Base-by-base conservation (phyloP, 2,329 filamentous ascomycete species). In the Diaporthe longicolla region DNA sequence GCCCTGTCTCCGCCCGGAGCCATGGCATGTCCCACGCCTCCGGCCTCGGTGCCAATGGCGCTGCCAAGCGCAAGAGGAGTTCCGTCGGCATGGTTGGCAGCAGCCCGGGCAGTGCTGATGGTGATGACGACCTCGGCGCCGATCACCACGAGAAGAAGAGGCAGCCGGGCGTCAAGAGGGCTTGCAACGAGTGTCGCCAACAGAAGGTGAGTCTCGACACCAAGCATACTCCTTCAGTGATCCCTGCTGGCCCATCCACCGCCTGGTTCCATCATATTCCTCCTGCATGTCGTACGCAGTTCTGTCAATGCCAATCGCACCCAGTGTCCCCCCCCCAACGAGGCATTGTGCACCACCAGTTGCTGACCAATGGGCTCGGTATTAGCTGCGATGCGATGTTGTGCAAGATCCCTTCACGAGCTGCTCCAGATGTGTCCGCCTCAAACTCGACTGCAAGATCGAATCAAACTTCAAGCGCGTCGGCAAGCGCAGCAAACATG, bases 391-490 rank as follows among this genome's bases (percentile, higher is more conserved):
- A 80, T 97, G 94, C 88, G 93, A 96, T 86, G 94, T 96, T 78
- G 87, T 94, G 78, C 93, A 95, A 83, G 93, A 94, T 37, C 93
- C 93, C 24, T 95, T 95, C 82, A 89, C 91, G 79, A 91, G 90
- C 79, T 97, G 94, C 85, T 92, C 92, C 71, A 89, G 94, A 73
- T 97, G 94, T 84, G 90, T 90, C 81, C 93, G 94, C 79, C 89
- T 95, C 80, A 94, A 93, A 83, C 91, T 96, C 75, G 90, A 92
- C 76, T 97, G 94, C 87, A 94, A 94, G 82, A 96, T 97, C 82
- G 93, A 96, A 82, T 94, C 93, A 79, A 95, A 95, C 83, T 96
- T 96, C 85, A 95, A 95, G 87, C 92, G 94, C 78, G 87, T 95
- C 24, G 83, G 94, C 76, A 97, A 97, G 86, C 90, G 94, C 55